Base-by-base conservation (phyloP, 108 stramenopile genomes). In the Stephanodiscus minutulus region DNA sequence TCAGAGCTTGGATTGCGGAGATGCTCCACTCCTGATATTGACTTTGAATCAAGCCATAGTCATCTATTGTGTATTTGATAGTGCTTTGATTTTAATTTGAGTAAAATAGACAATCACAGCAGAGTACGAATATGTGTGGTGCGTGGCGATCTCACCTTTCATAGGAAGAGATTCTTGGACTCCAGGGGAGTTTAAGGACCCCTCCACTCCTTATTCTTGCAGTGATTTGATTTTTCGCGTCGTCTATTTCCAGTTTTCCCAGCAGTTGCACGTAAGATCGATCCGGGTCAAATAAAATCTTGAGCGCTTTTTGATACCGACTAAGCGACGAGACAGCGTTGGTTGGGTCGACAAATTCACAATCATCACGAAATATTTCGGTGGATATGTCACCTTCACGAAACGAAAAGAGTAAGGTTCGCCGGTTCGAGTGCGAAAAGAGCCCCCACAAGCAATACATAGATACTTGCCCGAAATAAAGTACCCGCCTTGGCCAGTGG, bases 11-110 rank as follows among this genome's bases (percentile, higher is more conserved):
- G 1, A 64, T 64, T 12, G 84, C 62, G 0, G 72, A 52, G 63
- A 85, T 83, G 57, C 56, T 81, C 87, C 84, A 88, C 18, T 62
- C 68, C 44, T 88, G 87, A 43, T 49, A 66, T 60, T 87, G 86
- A 57, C 68, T 36, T 11, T 68, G 57, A 12, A 86, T 70, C 62
- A 84, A 63, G 13, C 83, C 83, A 10, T 75, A 64, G n/a, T 76
- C 50, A 67, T 74, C 81, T 25, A 87, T 49, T 17, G 54, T 55
- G 44, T 83, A 87, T 18, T 58, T 57, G 57, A 87, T 77, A 20
- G 52, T 73, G 44, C 68, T 66, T 35, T 33, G 33, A 29, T 1
- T 1, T 31, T 1, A 0, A 33, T 33, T 33, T 33, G 31, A 33
- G 31, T n/a, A 8, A 39, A 36, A 36, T 36, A 36, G 33, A 3